Base-by-base conservation (phyloP, 1,139 yeast species). In the Zygotorulaspora mrakii region DNA sequence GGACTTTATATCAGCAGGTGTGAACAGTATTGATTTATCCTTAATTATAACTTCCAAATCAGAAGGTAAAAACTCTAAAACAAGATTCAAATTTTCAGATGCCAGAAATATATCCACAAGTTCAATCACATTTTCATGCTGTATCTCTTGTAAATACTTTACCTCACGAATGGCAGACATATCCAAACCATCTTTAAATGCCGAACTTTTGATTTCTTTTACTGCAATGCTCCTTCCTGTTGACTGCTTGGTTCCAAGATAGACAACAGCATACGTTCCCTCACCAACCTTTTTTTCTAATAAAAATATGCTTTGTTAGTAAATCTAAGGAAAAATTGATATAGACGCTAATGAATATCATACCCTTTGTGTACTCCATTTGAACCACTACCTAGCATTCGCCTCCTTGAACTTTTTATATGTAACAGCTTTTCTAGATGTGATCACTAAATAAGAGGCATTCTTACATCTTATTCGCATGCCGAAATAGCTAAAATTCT, bases 191-290 rank as follows among this genome's bases (percentile, higher is more conserved):
- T 91, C 97, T 61, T 88, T 88, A 68, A 89, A 89, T 48, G 85
- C 82, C 1, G 95, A 94, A 0, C 95, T 84, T 59, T 94, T 91
- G 71, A 94, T 91, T 68, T 88, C 96, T 59, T 94, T 94, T 49
- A 94, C 82, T 52, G 99, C 99, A 25, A 91, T 82, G 42, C 73
- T 71, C 39, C 91, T 66, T 1, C 52, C 51, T 27, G 76, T 65
- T 17, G 74, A 54, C 52, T 79, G 82, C 43, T 73, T 74, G 9
- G 56, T 55, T 1, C 96, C 97, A 12, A 91, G 71, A 57, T 84
- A 91, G 2, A 94, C 99, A 43, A 89, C 95, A 33, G 98, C 99
- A 70, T 91, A 94, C 1, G 99, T 94, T 66, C 99, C 99, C 67
- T 94, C 99, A 59, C 98, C 98, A 18, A 91, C 96, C 61, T 89